Evolutionary conservation across 108 stramenopile genomes (phyloP).

Genomic region (Nitzschia palea): DNA sequence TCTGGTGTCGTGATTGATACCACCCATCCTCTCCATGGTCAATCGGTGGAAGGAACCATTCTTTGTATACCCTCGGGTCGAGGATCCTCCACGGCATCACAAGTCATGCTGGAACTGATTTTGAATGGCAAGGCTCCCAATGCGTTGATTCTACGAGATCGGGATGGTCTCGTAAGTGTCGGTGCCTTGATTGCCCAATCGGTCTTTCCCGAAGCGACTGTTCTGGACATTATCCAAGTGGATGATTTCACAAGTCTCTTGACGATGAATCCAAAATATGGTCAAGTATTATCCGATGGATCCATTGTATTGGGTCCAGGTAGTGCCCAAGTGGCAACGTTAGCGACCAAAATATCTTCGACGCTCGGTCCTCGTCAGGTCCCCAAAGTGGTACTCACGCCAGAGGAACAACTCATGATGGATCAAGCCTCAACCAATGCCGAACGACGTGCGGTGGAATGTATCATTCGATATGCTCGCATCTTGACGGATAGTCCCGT

Average conservation of each 20-base stretch:
- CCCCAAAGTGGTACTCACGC: conserved; percentile 8
- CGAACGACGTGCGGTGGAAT: conserved; percentile 47
- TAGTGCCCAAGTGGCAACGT: neutral
- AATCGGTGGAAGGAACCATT: conserved; percentile 42
- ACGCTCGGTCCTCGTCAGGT: neutral
- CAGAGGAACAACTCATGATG: conserved; percentile 45
- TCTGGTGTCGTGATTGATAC: conserved; percentile 66
- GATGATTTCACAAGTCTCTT: conserved; percentile 20
- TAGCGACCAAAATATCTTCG: neutral
- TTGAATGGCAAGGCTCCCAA: conserved; percentile 56
- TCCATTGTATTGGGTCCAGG: conserved; percentile 1
- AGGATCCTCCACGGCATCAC: conserved; percentile 81
- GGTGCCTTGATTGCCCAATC: conserved; percentile 74
- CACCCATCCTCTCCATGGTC: conserved; percentile 61
- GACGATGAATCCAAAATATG: conserved; percentile 16
- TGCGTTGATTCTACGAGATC: conserved; percentile 64
- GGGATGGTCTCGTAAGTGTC: conserved; percentile 63
- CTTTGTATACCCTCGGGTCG: conserved; percentile 75
- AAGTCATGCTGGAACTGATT: conserved; percentile 79
- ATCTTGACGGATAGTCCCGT: conserved; percentile 38
- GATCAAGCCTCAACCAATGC: conserved; percentile 28
- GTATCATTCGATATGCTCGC: conserved; percentile 55
- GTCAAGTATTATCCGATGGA: conserved; percentile 23
- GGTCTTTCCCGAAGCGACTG: conserved; percentile 42
- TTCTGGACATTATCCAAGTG: conserved; percentile 35